These are phyloP conservation scores for Fusarium kyushuense DNA, from an alignment of 2,329 filamentous ascomycete genomes.

Conservation along the genomic window DNA sequence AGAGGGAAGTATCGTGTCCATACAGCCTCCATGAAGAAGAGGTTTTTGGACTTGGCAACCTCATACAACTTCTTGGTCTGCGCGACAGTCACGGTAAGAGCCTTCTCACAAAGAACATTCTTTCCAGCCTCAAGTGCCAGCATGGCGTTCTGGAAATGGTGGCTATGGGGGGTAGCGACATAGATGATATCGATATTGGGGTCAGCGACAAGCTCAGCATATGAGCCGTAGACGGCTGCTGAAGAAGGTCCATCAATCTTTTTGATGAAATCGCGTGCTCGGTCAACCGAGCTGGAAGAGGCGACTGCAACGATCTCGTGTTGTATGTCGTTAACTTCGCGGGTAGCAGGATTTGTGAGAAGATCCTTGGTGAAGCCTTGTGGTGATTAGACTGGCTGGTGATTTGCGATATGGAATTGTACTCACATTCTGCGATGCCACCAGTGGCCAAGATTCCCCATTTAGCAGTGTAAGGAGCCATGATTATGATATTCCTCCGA, in stretches of 20 bases:
- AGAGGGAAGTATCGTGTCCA: conserved; percentile 93
- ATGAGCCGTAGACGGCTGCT: conserved; percentile 81
- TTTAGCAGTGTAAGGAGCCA: conserved; percentile 64
- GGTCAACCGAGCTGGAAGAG: conserved; percentile 77
- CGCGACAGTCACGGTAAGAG: conserved; percentile 84
- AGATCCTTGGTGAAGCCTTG: conserved; percentile 81
- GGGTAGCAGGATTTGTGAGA: conserved; percentile 76
- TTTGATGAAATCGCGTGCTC: conserved; percentile 78
- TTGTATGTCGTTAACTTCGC: conserved; percentile 77
- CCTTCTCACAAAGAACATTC: conserved; percentile 91
- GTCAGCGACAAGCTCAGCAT: conserved; percentile 83
- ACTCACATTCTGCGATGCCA: conserved; percentile 67
- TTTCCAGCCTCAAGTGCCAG: conserved; percentile 87
- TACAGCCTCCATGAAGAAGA: conserved; percentile 87
- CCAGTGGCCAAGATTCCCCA: conserved; percentile 74
- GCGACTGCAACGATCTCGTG: conserved; percentile 85
- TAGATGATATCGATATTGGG: conserved; percentile 87
- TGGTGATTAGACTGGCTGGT: conserved; percentile 2
- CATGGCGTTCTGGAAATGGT: conserved; percentile 92
- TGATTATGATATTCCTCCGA: conserved; percentile 41
- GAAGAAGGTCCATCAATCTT: conserved; percentile 75
- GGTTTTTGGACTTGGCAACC: conserved; percentile 76
- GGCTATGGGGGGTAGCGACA: conserved; percentile 89
- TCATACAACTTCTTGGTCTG: conserved; percentile 80
- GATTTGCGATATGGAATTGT: neutral